Base-by-base conservation (phyloP, 2,329 filamentous ascomycete species). In the Didymellaceae sp. region DNA sequence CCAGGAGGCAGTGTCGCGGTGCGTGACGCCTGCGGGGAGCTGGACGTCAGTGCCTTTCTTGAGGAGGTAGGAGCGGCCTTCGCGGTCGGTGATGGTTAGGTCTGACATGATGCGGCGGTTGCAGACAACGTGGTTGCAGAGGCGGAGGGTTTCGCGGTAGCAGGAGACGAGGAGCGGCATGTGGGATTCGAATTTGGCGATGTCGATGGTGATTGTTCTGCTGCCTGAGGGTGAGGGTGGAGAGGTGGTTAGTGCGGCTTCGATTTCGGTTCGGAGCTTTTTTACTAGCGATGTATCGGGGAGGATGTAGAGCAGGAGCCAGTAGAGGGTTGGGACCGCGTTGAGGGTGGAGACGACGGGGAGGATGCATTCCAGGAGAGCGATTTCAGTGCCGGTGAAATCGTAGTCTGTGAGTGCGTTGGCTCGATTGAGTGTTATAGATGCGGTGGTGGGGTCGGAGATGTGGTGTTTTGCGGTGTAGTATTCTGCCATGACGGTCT, bases 261-360 rank as follows among this genome's bases (percentile, higher is more conserved):
- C 30, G 10, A 42, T 33, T 9, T 42, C 39, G 6, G 22, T 14
- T 2, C 28, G 39, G 11, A 42, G 20, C 20, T 25, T 18, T 14
- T 42, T 30, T 1, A 25, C 5, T 30, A 42, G 11, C 9, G 14
- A 33, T 25, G 20, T 5, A 10, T 30, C 9, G 6, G 22, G 22
- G 8, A 45, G 16, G n/a, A 45, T n/a, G n/a, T 45, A 30, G 16
- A 45, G 13, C 6, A 45, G 31, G 2, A 45, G 14, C 42, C 42
- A 45, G 22, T 28, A 37, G 1, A 37, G 31, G 6, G 32, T 45
- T 7, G 32, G 42, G 7, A 45, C 16, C 2, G 42, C 22, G 22
- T 45, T 45, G 6, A 28, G 20, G 4, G 42, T 45, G 24, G 42
- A 45, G n/a, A 45, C 42, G 11, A 30, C 28, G 16, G 42, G 42